These are phyloP conservation scores for Rhodotorula paludigena DNA, from an alignment of 768 basidiomycete genomes.

Conservation along the genomic window DNA sequence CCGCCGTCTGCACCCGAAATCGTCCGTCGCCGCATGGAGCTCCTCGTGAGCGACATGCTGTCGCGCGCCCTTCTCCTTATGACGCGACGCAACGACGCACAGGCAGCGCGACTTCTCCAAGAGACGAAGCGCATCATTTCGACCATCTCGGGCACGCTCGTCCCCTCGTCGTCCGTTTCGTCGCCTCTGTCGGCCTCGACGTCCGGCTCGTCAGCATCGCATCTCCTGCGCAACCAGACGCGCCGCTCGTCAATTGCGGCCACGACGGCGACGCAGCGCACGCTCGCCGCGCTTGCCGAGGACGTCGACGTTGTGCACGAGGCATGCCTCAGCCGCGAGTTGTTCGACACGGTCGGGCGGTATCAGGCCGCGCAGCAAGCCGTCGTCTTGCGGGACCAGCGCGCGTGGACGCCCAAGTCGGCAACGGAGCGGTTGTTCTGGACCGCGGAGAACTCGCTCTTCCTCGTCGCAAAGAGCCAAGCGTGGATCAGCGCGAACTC, in stretches of 20 bases:
- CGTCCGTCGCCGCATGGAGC: conserved; percentile 89
- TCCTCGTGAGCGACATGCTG: conserved; percentile 95
- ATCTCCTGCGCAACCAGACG: not conserved
- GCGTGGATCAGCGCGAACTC: conserved; percentile 18
- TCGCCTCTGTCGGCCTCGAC: not conserved
- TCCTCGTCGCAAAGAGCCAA: conserved; percentile 53
- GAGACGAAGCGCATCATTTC: conserved; percentile 78
- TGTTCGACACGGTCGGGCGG: conserved; percentile 88
- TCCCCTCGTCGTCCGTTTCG: not conserved
- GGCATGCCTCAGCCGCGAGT: conserved; percentile 79
- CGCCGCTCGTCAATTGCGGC: conserved; percentile 14
- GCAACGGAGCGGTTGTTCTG: conserved; percentile 88
- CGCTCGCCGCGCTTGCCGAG: conserved; percentile 75
- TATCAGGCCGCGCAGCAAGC: conserved; percentile 99
- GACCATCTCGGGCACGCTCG: conserved; percentile 55
- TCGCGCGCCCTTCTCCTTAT: conserved; percentile 88
- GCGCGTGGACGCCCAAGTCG: conserved; percentile 87
- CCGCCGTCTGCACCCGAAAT: conserved; percentile 71
- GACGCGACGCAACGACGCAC: conserved; percentile 79
- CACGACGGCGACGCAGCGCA: conserved; percentile 43
- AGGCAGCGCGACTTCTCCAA: conserved; percentile 70
- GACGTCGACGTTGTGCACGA: conserved; percentile 83
- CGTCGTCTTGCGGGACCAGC: conserved; percentile 92
- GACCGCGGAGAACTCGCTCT: conserved; percentile 83
- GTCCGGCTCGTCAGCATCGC: not conserved